These are phyloP conservation scores for Albugo laibachii DNA, from an alignment of 352 stramenopile genomes.

Conservation along the genomic window DNA sequence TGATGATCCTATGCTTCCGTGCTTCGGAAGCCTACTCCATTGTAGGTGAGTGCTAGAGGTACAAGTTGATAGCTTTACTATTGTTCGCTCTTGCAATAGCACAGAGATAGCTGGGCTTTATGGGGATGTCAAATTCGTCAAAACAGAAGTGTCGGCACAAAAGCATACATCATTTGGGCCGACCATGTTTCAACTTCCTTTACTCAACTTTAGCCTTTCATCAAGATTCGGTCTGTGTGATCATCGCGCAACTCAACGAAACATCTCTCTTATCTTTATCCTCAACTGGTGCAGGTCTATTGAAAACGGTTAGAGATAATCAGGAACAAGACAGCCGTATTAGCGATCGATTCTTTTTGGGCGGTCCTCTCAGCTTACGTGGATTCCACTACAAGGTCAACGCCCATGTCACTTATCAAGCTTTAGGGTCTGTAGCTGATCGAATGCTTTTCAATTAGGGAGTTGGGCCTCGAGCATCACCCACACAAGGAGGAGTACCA, in stretches of 20 bases:
- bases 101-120: slow-evolving; percentile 74
- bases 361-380: slow-evolving; percentile 71
- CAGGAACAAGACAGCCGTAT: slow-evolving; percentile 58
- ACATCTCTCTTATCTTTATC: too few species aligned
- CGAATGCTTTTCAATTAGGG: slow-evolving; percentile 11
- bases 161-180: slow-evolving; percentile 60
- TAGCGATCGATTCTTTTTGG: slow-evolving; percentile 84
- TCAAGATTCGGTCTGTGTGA: slow-evolving; percentile 25
- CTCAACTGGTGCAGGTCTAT: slow-evolving; percentile 6
- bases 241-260: too few species aligned
- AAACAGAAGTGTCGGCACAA: slow-evolving; percentile 66
- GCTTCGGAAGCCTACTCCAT: slow-evolving; percentile 41
- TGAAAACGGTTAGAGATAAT: slow-evolving; percentile 60
- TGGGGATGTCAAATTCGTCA: slow-evolving; percentile 78
- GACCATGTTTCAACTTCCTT: slow-evolving; percentile 38
- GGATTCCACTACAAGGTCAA: slow-evolving; percentile 74
- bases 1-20: slow-evolving; percentile 75
- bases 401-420: too few species aligned
- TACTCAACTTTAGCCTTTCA: slow-evolving; percentile 71
- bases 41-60: not conserved
- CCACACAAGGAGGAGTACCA: slow-evolving; percentile 63
- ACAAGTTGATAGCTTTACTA: too few species aligned
- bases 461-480: slow-evolving; percentile 69
- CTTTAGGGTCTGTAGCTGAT: too few species aligned
- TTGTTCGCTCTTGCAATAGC: slow-evolving; percentile 7